phyloP scores from a whole-genome alignment of 2,329 filamentous ascomycete genomes.

The Clarireedia paspali region DNA sequence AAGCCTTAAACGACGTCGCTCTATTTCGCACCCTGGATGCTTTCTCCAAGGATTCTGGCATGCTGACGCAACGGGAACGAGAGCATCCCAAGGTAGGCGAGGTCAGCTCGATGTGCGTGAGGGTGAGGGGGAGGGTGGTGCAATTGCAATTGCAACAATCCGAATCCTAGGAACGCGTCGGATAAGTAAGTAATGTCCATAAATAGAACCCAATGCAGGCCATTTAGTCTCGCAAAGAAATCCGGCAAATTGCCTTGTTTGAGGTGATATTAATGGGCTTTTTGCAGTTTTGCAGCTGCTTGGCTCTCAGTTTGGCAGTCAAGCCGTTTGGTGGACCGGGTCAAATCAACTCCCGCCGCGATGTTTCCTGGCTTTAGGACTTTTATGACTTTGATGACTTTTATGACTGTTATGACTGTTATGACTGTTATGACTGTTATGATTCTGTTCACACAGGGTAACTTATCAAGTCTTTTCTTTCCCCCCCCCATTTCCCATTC shows the following conservation, averaged over 20 bases:
- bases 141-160: too few relatives aligned
- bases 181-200: background rate
- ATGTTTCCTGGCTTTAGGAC: background rate
- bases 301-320: too few relatives aligned
- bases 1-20: slow-evolving; percentile 4
- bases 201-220: slow-evolving; percentile 7
- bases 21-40: background rate
- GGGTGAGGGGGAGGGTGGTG: too few relatives aligned
- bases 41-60: background rate
- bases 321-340: too few relatives aligned
- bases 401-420: background rate
- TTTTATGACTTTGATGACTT: too few relatives aligned
- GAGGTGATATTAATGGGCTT: background rate
- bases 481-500: background rate
- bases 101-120: background rate
- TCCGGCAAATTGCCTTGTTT: background rate
- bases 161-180: background rate
- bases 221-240: slow-evolving; percentile 5
- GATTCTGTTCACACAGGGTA: too few relatives aligned
- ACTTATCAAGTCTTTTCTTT: background rate
- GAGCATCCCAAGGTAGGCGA: background rate
- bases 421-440: too few relatives aligned
- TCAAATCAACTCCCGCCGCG: background rate
- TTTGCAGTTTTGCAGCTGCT: background rate
- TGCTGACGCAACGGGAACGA: slow-evolving; percentile 2